A percentile compares a stretch with the other conserved stretches of the same genome.
Evolutionary conservation across 1,139 yeast species (phyloP).

Genomic region (Pichia kudriavzevii): DNA sequence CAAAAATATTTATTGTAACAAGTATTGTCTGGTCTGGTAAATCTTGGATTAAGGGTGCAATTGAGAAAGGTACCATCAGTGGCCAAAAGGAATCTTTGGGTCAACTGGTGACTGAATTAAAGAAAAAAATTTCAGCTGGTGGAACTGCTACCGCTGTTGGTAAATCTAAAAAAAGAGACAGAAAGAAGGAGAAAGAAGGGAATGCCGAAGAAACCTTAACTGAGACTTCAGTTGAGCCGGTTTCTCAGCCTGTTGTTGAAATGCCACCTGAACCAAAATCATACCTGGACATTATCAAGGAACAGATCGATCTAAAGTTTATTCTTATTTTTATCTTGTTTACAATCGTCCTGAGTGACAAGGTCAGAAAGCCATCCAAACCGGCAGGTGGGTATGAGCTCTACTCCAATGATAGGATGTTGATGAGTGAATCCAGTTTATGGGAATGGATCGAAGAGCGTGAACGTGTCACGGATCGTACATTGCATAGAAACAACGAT

Average conservation of each 20-base stretch:
- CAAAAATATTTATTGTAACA: slow-evolving; percentile 57
- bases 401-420: slow-evolving; percentile 28
- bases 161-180: slow-evolving; percentile 7
- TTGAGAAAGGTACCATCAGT: slow-evolving; percentile 85
- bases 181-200: slow-evolving; percentile 10
- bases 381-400: slow-evolving; percentile 20
- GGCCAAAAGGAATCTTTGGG: slow-evolving; percentile 77
- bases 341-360: slow-evolving; percentile 19
- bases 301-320: slow-evolving; percentile 21
- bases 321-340: slow-evolving; percentile 16
- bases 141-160: slow-evolving; percentile 14
- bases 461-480: slow-evolving; percentile 23
- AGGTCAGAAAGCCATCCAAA: slow-evolving; percentile 12
- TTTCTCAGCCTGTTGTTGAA: slow-evolving; percentile 14
- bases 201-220: slow-evolving; percentile 7
- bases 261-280: slow-evolving; percentile 9
- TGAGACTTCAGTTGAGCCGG: slow-evolving; percentile 15
- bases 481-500: background rate
- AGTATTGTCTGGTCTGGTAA: slow-evolving; percentile 86
- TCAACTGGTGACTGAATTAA: slow-evolving; percentile 51
- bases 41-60: slow-evolving; percentile 84
- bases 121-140: slow-evolving; percentile 33
- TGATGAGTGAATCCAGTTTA: slow-evolving; percentile 53
- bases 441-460: slow-evolving; percentile 78
- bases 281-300: slow-evolving; percentile 11